phyloP scores from a whole-genome alignment of 495 filamentous ascomycete genomes.

The Podospora pseudoanserina region DNA sequence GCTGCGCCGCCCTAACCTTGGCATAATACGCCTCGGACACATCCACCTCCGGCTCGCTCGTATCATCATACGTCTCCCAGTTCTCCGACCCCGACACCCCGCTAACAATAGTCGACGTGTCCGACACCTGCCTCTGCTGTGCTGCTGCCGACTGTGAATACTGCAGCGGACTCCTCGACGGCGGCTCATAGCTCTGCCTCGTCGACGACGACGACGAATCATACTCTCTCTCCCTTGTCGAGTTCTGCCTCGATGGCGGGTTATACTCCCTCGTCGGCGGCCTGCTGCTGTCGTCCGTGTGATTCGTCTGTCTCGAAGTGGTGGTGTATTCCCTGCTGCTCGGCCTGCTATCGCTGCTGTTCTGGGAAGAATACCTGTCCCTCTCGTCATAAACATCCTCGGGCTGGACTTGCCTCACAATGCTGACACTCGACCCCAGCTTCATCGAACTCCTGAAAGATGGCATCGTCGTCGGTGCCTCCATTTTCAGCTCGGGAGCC shows the following conservation, averaged over 20 bases:
- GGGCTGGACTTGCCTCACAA: conserved; percentile 71
- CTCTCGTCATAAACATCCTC: conserved; percentile 84
- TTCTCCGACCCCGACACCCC: conserved; percentile 79
- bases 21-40: conserved; percentile 72
- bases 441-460: conserved; percentile 53
- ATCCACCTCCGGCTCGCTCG: conserved; percentile 69
- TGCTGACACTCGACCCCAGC: conserved; percentile 60
- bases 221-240: neutral
- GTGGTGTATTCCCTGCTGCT: conserved; percentile 33
- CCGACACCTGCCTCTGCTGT: conserved; percentile 61
- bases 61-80: conserved; percentile 90
- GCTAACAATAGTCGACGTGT: conserved; percentile 62
- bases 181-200: neutral
- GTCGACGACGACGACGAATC: neutral
- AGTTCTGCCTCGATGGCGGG: neutral
- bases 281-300: neutral
- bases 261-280: neutral
- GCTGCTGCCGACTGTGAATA: conserved; percentile 37
- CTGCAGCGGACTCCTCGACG: conserved; percentile 18
- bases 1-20: conserved; percentile 59
- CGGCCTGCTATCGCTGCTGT: conserved; percentile 23
- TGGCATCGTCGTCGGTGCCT: conserved; percentile 52
- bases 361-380: conserved; percentile 24
- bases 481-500: conserved; percentile 59
- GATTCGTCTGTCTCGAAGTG: conserved; percentile 33